Evolutionary conservation across 2,329 filamentous ascomycete genomes (phyloP), one percentile per base, ranked within the genome.

Genomic region (Fusarium sp.): DNA sequence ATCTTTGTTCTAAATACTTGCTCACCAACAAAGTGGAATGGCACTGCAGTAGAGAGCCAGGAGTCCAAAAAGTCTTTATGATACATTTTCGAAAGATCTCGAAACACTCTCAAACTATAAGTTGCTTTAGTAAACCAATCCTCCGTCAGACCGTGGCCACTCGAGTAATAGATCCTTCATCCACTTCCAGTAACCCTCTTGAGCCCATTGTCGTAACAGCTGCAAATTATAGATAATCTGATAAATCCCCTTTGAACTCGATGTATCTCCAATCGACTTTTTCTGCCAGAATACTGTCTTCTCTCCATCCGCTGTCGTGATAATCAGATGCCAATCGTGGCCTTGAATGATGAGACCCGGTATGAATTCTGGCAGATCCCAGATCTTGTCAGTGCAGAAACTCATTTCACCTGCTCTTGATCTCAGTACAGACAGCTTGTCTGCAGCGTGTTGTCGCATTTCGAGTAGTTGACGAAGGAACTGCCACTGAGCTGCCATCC

Each of bases 281-380:
- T 62, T 62, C 28, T 62, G 54, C 58, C 58, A 62, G 9, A 59
- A 62, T 12, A 19, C 12, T 7, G n/a, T 62, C 47, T 53, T 62
- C 7, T 48, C 54, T 2, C 40, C 58, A 8, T 53, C 55, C 8
- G 17, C 4, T 1, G 58, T 62, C 0, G 47, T 62, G 4, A 62
- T 10, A 5, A 62, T 20, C 3, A 62, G 47, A 40, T 62, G 44
- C 58, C 58, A 62, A 19, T 53, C 42, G 12, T 62, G 42, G 2
- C 58, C 54, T 44, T 60, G 52, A 7, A 60, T 34, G 12, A 56
- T 60, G 14, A 56, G 49, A 0, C 51, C 56, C 1, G 56, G 58
- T 26, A 62, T 9, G 17, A 53, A 62, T 1, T 44, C 42, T 7
- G 58, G 58, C 2, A 62, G 42, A 11, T 48, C 7, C 42, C 58